phyloP scores from a whole-genome alignment of 2,329 filamentous ascomycete genomes.

The Sclerotinia subarctica region DNA sequence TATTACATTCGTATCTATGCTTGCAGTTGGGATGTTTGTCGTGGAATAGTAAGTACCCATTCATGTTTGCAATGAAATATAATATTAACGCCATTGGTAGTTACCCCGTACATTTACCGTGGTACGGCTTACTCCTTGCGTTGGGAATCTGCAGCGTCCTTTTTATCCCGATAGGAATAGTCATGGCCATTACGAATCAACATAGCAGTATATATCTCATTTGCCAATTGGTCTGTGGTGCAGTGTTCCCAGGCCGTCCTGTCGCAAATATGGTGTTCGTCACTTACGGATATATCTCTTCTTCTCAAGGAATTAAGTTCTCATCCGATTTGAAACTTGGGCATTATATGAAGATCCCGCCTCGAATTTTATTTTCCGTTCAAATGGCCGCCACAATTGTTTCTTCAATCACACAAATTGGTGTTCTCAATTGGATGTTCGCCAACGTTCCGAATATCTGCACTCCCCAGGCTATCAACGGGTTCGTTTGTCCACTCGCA shows the following conservation, averaged over 20 bases:
- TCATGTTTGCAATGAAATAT: neutral
- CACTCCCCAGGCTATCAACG: slow-evolving; percentile 75
- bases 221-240: slow-evolving; percentile 80
- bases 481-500: slow-evolving; percentile 83
- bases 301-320: slow-evolving; percentile 85
- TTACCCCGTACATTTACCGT: slow-evolving; percentile 78
- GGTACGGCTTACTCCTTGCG: slow-evolving; percentile 80
- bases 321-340: slow-evolving; percentile 83
- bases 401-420: slow-evolving; percentile 77
- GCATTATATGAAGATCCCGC: slow-evolving; percentile 85
- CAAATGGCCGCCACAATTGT: slow-evolving; percentile 74
- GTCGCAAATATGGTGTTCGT: slow-evolving; percentile 94
- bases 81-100: slow-evolving; percentile 40
- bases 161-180: slow-evolving; percentile 87
- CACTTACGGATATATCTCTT: slow-evolving; percentile 86
- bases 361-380: slow-evolving; percentile 72
- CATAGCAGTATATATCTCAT: slow-evolving; percentile 84
- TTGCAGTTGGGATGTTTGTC: slow-evolving; percentile 74
- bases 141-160: slow-evolving; percentile 74
- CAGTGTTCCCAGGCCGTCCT: slow-evolving; percentile 76
- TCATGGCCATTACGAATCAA: slow-evolving; percentile 91
- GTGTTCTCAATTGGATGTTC: slow-evolving; percentile 89
- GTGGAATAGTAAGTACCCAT: slow-evolving; percentile 70
- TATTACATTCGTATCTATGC: slow-evolving; percentile 70
- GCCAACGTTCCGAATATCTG: slow-evolving; percentile 72